These are phyloP conservation scores for Candida neerlandica DNA, from an alignment of 1,139 yeast species.

Conservation along the genomic window DNA sequence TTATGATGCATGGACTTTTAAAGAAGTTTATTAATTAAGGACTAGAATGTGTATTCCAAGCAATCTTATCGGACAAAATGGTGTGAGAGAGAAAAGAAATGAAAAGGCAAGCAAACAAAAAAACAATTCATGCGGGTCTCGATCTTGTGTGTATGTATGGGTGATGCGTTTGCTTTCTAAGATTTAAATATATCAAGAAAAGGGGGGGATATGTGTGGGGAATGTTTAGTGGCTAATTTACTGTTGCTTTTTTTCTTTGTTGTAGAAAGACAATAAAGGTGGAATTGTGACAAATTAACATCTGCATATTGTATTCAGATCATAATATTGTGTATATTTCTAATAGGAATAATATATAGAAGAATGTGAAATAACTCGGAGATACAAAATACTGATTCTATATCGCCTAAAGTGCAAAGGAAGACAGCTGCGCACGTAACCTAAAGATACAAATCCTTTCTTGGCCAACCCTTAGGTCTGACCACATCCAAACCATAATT, in stretches of 20 bases:
- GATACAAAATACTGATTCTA: background rate
- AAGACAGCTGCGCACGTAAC: background rate
- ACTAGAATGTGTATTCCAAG: too few species aligned
- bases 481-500: conserved; percentile 49
- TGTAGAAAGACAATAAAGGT: too few species aligned
- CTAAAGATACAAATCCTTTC: conserved; percentile 42
- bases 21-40: background rate
- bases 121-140: background rate
- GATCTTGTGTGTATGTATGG: background rate
- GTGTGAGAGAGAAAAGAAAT: background rate
- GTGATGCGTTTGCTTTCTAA: background rate
- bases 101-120: background rate
- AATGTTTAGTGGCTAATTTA: background rate
- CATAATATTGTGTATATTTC: background rate
- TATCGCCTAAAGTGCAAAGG: background rate
- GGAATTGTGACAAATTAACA: too few species aligned
- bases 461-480: conserved; percentile 65
- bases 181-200: too few species aligned
- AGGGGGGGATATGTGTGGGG: background rate
- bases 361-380: background rate
- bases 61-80: background rate
- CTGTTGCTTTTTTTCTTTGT: too few species aligned
- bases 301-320: too few species aligned
- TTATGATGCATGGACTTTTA: background rate
- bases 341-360: background rate